Conservation (phyloP, 352 stramenopile species). For the Achlya hypogyna region DNA sequence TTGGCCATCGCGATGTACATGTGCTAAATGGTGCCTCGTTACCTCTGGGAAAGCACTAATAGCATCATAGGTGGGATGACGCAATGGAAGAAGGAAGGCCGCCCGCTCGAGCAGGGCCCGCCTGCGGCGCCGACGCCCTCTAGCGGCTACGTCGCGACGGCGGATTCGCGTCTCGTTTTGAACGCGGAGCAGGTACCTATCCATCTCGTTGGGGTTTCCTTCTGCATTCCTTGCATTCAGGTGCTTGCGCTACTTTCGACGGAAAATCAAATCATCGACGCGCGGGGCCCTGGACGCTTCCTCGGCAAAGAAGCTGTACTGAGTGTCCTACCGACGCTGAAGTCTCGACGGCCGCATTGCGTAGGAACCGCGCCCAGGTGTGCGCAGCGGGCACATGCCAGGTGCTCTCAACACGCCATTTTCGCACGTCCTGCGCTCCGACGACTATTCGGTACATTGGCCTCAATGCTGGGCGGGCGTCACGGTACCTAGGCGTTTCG, state of each 20-base stretch:
- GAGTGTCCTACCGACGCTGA: not conserved
- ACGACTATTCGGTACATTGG: slow-evolving; percentile 71
- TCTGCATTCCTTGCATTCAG: slow-evolving; percentile 7
- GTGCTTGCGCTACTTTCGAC: slow-evolving; percentile 47
- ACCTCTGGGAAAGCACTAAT: not conserved
- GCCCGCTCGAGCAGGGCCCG: slow-evolving; percentile 30
- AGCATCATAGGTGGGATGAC: slow-evolving; percentile 34
- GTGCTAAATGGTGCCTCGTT: slow-evolving; percentile 69
- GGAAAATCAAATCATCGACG: slow-evolving; percentile 85
- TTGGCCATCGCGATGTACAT: slow-evolving; percentile 80
- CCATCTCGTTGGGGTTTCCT: not conserved
- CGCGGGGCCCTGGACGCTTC: slow-evolving; percentile 82
- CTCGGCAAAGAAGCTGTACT: slow-evolving; percentile 66
- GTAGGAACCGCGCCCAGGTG: slow-evolving; percentile 84
- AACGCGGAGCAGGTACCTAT: slow-evolving; percentile 41
- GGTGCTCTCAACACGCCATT: slow-evolving; percentile 88
- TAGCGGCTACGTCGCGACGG: slow-evolving; percentile 36
- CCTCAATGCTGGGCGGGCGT: slow-evolving; percentile 28
- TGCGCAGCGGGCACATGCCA: slow-evolving; percentile 90
- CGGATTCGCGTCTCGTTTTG: slow-evolving; percentile 40
- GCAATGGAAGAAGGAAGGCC: slow-evolving; percentile 62
- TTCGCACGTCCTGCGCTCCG: slow-evolving; percentile 62
- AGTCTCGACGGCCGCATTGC: not conserved
- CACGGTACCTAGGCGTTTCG: slow-evolving; percentile 54
- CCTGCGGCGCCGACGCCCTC: slow-evolving; percentile 23